A percentile compares a stretch with the other conserved stretches of the same genome.
Evolutionary conservation across 768 basidiomycete genomes (phyloP).

Genomic region (Hysterangium stoloniferum): DNA sequence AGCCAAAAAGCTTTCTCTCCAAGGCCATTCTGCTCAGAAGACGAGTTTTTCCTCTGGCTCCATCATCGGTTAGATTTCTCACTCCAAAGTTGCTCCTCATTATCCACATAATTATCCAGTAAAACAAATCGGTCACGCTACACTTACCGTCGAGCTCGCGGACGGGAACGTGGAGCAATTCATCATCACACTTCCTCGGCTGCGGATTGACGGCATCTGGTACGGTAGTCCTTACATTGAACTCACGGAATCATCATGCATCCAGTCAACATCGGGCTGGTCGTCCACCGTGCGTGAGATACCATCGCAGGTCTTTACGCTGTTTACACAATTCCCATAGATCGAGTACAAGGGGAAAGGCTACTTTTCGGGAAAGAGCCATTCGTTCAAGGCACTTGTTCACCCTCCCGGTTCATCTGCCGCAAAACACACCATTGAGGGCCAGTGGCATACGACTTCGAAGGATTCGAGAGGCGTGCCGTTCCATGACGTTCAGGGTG

Average conservation of each 20-base stretch:
- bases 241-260: conserved; percentile 74
- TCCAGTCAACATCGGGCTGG: conserved; percentile 60
- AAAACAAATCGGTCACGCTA: conserved; percentile 91
- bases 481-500: conserved; percentile 72
- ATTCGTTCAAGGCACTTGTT: conserved; percentile 84
- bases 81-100: no score
- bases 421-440: conserved; percentile 56
- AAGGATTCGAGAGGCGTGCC: conserved; percentile 38
- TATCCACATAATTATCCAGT: conserved; percentile 36
- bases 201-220: conserved; percentile 93
- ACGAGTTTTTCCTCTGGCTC: conserved; percentile 74
- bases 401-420: conserved; percentile 37
- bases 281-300: conserved; percentile 36
- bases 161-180: conserved; percentile 58
- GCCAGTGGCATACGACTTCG: conserved; percentile 70
- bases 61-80: conserved; percentile 30
- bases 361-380: conserved; percentile 89
- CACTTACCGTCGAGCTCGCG: conserved; percentile 60
- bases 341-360: conserved; percentile 97
- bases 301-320: not conserved
- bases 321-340: conserved; percentile 30
- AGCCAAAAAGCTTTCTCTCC: conserved; percentile 62
- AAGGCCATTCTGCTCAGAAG: conserved; percentile 92
- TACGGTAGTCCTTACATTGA: conserved; percentile 82
- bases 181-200: conserved; percentile 84